Evolutionary conservation across 306 rosid genomes (phyloP), one percentile per base, ranked within the genome.

Genomic region (Bauhinia variegata): DNA sequence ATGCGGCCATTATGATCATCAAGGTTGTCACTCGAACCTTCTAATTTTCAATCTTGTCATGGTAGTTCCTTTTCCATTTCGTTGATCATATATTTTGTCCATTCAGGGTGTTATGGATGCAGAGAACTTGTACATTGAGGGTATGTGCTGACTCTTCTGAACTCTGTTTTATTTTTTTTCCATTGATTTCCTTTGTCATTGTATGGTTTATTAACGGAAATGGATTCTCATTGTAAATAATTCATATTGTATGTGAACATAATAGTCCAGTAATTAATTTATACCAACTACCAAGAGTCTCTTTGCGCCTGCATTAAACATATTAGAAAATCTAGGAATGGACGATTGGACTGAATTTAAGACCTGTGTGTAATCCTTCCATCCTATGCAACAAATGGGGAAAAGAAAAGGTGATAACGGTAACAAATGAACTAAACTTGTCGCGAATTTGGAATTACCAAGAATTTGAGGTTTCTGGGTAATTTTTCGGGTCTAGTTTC

Each of bases 41-140:
- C 30, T 62, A 34, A 72, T 57, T 58, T 77, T 65, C 53, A 16
- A 59, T 74, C 41, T 39, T 47, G 74, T 50, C 39, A 4, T 36
- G 34, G 48, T 46, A 11, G 58, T 66, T 72, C 34, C 28, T 34
- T 54, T 71, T 54, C 37, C 73, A 34, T 64, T 58, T 47, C 32
- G 66, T 54, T 81, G 67, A 86, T 71, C 17, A 8, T 42, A 32
- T 50, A 65, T 49, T 41, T 76, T 75, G 42, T 75, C 68, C 63
- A 52, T 76, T 17, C 85, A 87, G 96, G 93, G 96, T 63, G 74
- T 92, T 84, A 74, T 92, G 52, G 96, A 89, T 42, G 85, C 83
- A 6, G 92, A 88, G 79, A 71, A 73, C 50, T 68, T 58, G 23
- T 52, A 52, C 43, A 33, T 52, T 11, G 60, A 54, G 37, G 70